phyloP scores from a whole-genome alignment of 805 yeast species.

The Kurtzmaniella cleridarum region DNA sequence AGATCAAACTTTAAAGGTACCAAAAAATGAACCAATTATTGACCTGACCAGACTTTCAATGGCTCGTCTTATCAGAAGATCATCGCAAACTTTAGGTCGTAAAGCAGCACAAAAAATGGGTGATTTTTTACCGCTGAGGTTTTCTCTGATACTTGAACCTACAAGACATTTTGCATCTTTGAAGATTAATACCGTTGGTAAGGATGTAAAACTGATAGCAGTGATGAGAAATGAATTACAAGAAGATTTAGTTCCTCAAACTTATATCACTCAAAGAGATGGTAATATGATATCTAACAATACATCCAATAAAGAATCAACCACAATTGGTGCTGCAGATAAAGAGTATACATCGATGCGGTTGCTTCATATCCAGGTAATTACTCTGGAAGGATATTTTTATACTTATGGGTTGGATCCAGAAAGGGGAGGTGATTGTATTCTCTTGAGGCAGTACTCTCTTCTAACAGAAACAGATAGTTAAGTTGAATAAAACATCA shows the following conservation, averaged over 20 bases:
- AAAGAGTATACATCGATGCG: conserved; percentile 23
- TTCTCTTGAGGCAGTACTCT: conserved; percentile 65
- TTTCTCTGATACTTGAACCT: conserved; percentile 82
- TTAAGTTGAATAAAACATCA: neutral
- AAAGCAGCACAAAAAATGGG: conserved; percentile 87
- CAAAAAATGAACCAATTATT: conserved; percentile 54
- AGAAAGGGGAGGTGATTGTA: conserved; percentile 91
- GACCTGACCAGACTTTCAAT: conserved; percentile 69
- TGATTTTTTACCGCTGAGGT: conserved; percentile 74
- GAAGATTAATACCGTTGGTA: conserved; percentile 47
- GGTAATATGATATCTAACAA: conserved; percentile 11
- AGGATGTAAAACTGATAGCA: conserved; percentile 38
- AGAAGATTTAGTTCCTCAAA: conserved; percentile 27
- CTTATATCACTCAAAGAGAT: conserved; percentile 15
- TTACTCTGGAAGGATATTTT: conserved; percentile 76
- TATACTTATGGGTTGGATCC: conserved; percentile 79
- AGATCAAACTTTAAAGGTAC: conserved; percentile 12
- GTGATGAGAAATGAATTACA: conserved; percentile 37
- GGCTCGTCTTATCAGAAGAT: conserved; percentile 68
- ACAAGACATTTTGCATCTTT: conserved; percentile 87
- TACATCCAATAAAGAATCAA: conserved; percentile 5
- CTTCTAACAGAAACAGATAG: conserved; percentile 29
- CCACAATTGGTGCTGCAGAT: neutral
- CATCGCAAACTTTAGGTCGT: conserved; percentile 72
- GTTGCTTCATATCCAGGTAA: conserved; percentile 54